phyloP scores from a whole-genome alignment of 441 rosid species.

The Viola pubescens region DNA sequence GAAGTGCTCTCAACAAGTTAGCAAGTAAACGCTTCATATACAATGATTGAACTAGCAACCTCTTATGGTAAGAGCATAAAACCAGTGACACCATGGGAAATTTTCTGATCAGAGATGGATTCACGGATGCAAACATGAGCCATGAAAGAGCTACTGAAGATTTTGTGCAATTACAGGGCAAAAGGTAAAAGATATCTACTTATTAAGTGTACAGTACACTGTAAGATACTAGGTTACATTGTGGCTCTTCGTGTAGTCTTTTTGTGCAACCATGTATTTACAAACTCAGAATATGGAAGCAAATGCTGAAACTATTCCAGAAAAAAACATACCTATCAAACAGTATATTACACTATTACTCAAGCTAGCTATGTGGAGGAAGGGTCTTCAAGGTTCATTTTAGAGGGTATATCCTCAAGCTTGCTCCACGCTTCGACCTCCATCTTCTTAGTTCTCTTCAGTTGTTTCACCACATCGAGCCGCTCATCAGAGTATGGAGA shows the following conservation, averaged over 20 bases:
- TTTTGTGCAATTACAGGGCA: too few relatives aligned
- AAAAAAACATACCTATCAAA: not conserved
- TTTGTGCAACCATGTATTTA: conserved; percentile 3
- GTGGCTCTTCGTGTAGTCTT: not conserved
- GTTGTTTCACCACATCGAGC: conserved; percentile 49
- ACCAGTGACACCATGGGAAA: not conserved
- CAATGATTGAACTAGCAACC: not conserved
- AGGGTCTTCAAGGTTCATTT: conserved; percentile 29
- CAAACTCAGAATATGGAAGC: conserved; percentile 1
- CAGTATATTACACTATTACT: not conserved
- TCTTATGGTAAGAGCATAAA: not conserved
- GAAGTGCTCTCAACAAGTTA: not conserved
- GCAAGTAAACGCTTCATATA: not conserved
- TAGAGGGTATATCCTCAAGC: conserved; percentile 33
- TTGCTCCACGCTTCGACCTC: conserved; percentile 37
- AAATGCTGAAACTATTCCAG: not conserved
- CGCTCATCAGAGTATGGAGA: conserved; percentile 58
- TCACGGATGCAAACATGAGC: too few relatives aligned
- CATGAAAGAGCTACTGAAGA: too few relatives aligned
- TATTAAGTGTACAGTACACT: not conserved
- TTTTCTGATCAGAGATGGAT: not conserved
- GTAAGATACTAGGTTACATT: not conserved
- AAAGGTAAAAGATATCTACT: too few relatives aligned
- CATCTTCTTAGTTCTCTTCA: conserved; percentile 50
- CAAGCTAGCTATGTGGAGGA: conserved; percentile 9